phyloP scores from a whole-genome alignment of 768 basidiomycete genomes.

The Collybiopsis luxurians region DNA sequence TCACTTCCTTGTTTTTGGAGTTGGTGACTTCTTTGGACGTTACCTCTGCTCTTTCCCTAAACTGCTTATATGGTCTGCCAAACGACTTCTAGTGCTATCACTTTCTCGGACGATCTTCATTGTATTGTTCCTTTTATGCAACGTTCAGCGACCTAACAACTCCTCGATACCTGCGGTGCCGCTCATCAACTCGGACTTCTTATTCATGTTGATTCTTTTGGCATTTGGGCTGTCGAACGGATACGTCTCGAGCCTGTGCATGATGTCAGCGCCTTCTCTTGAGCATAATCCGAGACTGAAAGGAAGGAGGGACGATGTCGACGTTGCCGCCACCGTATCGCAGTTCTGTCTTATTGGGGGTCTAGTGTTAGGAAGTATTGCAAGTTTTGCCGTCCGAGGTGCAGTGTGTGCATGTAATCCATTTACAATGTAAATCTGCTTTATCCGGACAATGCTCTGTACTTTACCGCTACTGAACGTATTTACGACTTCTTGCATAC shows the following conservation, averaged over 20 bases:
- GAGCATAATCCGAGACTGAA: constrained; percentile 74
- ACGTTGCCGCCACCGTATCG: constrained; percentile 79
- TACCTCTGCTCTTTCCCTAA: constrained; percentile 63
- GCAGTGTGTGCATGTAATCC: constrained; percentile 73
- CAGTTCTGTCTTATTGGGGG: constrained; percentile 80
- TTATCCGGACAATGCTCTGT: neutral
- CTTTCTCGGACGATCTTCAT: constrained; percentile 77
- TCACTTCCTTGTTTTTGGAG: constrained; percentile 76
- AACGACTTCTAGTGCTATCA: constrained; percentile 59
- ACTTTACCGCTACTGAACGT: too few species aligned
- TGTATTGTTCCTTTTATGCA: constrained; percentile 87
- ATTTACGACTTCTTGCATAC: too few species aligned
- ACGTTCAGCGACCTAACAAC: constrained; percentile 53
- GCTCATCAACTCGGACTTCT: constrained; percentile 70
- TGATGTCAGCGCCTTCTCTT: constrained; percentile 82
- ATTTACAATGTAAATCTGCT: constrained; percentile 45
- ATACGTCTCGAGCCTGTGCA: constrained; percentile 70
- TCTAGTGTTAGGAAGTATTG: constrained; percentile 69
- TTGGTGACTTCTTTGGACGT: constrained; percentile 71
- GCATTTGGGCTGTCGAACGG: constrained; percentile 80
- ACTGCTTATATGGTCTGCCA: constrained; percentile 68
- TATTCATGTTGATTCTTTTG: constrained; percentile 74
- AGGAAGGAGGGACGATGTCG: constrained; percentile 73
- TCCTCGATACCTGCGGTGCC: constrained; percentile 29
- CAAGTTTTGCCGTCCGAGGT: constrained; percentile 77